Conservation (phyloP, 345 rosid genomes). For the Syzygium aromaticum region DNA sequence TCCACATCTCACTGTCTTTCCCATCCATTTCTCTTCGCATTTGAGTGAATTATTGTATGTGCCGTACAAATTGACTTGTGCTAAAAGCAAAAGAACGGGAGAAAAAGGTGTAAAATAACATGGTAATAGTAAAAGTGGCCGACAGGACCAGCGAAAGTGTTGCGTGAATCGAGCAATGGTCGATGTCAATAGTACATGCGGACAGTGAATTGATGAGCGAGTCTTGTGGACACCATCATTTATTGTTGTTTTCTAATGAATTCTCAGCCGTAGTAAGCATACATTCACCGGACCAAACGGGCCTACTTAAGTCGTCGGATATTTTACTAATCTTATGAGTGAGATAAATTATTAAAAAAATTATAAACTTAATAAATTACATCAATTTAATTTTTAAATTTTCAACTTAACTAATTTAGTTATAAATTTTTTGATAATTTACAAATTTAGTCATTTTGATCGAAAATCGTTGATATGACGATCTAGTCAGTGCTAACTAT, state of each 20-base stretch:
- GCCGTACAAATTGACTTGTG: not conserved
- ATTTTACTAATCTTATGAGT: not conserved
- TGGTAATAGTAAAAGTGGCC: not conserved
- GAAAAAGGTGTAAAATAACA: not conserved
- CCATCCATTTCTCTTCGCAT: not conserved
- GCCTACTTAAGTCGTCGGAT: not conserved
- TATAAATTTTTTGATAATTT: not conserved
- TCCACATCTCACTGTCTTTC: not conserved
- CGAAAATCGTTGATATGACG: fast-evolving
- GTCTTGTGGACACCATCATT: not conserved
- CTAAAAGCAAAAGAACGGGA: not conserved
- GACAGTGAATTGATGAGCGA: not conserved
- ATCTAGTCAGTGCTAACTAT: not conserved
- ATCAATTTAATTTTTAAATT: not conserved
- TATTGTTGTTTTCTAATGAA: not conserved
- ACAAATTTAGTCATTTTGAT: fast-evolving
- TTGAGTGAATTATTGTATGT: not conserved
- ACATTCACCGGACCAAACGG: not conserved
- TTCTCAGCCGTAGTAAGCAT: not conserved
- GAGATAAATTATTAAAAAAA: not conserved
- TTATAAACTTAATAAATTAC: not conserved
- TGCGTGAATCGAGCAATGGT: not conserved
- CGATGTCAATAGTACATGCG: not conserved
- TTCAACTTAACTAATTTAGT: not conserved
- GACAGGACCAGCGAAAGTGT: not conserved